phyloP scores from a whole-genome alignment of 805 yeast genomes.

The Lipomyces spencermartinsiae region DNA sequence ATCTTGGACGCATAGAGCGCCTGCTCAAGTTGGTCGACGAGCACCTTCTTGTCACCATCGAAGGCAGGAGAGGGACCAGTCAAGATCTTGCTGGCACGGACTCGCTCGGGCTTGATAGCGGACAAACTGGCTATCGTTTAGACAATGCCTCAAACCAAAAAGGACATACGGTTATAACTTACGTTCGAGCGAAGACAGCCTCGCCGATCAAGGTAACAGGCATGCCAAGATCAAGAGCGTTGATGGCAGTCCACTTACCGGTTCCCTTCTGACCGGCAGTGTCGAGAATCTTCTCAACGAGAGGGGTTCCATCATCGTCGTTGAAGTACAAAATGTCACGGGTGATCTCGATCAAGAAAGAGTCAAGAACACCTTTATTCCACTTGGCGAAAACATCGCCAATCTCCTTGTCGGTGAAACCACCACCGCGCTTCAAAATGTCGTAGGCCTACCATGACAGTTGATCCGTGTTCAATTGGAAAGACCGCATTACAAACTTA shows the following conservation, averaged over 20 bases:
- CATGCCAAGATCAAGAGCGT: conserved; percentile 96
- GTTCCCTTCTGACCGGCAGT: conserved; percentile 99
- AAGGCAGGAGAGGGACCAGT: conserved; percentile 80
- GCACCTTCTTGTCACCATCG: conserved; percentile 77
- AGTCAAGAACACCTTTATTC: conserved; percentile 98
- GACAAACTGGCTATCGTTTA: conserved; percentile 55
- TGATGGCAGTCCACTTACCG: conserved; percentile 99
- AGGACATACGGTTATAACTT: background rate
- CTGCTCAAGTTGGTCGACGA: conserved; percentile 94
- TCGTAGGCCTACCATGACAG: conserved; percentile 71
- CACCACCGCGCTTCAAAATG: conserved; percentile 91
- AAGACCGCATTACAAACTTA: background rate
- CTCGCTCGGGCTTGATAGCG: conserved; percentile 90
- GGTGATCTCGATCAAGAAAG: conserved; percentile 95
- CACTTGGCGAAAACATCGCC: conserved; percentile 89
- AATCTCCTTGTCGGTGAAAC: conserved; percentile 87
- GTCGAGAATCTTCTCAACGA: conserved; percentile 96
- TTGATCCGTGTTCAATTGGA: background rate
- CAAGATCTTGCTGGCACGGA: conserved; percentile 76
- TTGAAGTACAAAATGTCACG: conserved; percentile 90
- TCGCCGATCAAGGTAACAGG: conserved; percentile 98
- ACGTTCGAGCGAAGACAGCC: conserved; percentile 89
- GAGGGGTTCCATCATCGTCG: conserved; percentile 88
- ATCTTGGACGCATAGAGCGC: conserved; percentile 98
- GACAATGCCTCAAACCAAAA: conserved; percentile 50